These are phyloP conservation scores for Colletotrichum australisinense DNA, from an alignment of 2,329 filamentous ascomycete species.

Conservation along the genomic window DNA sequence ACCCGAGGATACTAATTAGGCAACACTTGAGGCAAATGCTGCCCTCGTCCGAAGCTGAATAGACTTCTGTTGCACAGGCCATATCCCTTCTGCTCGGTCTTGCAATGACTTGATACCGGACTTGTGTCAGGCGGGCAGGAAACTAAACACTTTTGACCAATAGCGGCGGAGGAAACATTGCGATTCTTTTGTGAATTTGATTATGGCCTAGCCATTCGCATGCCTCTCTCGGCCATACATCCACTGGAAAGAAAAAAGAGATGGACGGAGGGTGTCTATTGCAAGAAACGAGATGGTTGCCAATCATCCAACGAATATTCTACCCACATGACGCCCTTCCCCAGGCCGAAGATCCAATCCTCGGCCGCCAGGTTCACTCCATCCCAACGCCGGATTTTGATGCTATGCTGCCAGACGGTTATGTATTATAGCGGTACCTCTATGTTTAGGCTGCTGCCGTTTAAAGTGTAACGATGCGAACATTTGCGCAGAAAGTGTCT, in stretches of 20 bases:
- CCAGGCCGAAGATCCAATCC: background rate
- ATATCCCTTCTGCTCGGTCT: slow-evolving; percentile 10
- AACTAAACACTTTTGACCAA: slow-evolving; percentile 8
- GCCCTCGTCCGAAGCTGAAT: slow-evolving; percentile 10
- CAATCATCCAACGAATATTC: background rate
- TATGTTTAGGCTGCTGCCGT: background rate
- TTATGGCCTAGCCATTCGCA: slow-evolving; percentile 7
- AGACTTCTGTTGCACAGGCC: background rate
- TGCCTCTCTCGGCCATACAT: background rate
- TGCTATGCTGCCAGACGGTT: background rate
- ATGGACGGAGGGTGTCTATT: background rate
- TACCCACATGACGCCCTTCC: slow-evolving; percentile 3
- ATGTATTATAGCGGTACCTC: background rate
- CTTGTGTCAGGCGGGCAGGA: slow-evolving; percentile 22
- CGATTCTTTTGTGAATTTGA: slow-evolving; percentile 15
- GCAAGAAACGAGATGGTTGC: background rate
- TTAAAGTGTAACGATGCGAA: background rate
- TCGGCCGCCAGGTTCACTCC: background rate
- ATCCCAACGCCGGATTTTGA: slow-evolving; percentile 11
- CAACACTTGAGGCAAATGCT: background rate
- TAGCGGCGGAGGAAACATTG: background rate
- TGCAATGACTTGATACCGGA: slow-evolving; percentile 13
- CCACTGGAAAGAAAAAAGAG: background rate
- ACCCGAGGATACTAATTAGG: background rate
- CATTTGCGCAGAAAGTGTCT: slow-evolving; percentile 2